Evolutionary conservation across 805 yeast genomes (phyloP), one percentile per base, ranked within the genome.

Genomic region (Jamesozyma spencerorum): DNA sequence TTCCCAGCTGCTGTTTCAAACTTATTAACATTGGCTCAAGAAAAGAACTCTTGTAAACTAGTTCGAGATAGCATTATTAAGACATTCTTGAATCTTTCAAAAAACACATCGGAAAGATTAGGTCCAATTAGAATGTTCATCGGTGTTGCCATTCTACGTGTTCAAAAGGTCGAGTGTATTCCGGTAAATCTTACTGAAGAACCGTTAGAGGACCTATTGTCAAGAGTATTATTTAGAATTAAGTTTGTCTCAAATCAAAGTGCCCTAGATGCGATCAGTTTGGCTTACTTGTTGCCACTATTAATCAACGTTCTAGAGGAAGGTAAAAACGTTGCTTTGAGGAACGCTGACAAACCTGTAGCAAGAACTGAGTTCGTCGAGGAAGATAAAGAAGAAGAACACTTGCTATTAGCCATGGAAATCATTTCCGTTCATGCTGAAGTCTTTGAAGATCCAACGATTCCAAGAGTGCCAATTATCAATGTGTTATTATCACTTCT

Each of bases 321-420:
- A 35, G 92, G 94, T 44, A 79, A 77, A 42, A 62, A 54, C 1
- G 74, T 70, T 32, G 74, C 82, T 1, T 51, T 74, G 39, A 71
- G 66, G 46, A 75, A 73, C 50, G 66, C 79, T 2, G 69, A 67
- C 34, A 79, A 76, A 52, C 70, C 66, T 2, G 59, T 64, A 8
- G 65, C 71, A 1, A 80, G 78, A 24, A 66, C 79, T 2, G 94
- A 85, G 51, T 83, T 80, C 57, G 73, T 73, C 24, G 90, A 85
- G 41, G 95, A 85, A 57, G 85, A 79, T 49, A 79, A 79, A n/a
- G 87, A 83, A 55, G 96, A 88, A 59, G 97, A 87, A 57, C 90
- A 85, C 51, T 65, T 87, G 37, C 60, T 83, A 37, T 65, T 90
- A 42, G 82, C 90, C 0, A 61, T 88, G 50, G 94, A 85, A 53